These are phyloP conservation scores for Cyberlindnera galapagoensis DNA, from an alignment of 805 yeast genomes.

Conservation along the genomic window DNA sequence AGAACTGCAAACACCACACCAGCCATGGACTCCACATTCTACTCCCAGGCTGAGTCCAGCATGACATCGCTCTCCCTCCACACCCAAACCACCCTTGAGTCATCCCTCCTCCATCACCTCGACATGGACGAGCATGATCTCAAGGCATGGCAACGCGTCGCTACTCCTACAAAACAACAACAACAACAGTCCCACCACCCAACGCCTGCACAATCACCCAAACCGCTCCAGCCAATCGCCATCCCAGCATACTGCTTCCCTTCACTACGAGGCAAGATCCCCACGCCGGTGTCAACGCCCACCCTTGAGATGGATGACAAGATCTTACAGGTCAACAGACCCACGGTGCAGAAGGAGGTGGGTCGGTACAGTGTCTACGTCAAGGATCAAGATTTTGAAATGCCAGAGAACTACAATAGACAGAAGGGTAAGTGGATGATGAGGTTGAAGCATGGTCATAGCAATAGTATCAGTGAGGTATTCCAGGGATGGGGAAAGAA, in stretches of 20 bases:
- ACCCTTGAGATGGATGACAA: conserved; percentile 4
- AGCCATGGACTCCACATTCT: no score
- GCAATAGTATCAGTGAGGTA: conserved; percentile 7
- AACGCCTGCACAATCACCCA: conserved; percentile 1
- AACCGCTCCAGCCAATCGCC: conserved; percentile 2
- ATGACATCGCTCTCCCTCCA: neutral
- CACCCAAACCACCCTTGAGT: conserved; percentile 6
- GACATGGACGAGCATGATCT: conserved; percentile 12
- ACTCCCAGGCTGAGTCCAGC: no score
- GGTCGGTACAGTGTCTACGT: conserved; percentile 10
- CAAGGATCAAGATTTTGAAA: conserved; percentile 11
- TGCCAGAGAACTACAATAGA: no score
- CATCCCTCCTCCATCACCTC: conserved; percentile 9
- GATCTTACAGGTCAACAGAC: conserved; percentile 1
- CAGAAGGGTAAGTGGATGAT: conserved; percentile 9
- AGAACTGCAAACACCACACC: no score
- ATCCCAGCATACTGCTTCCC: conserved; percentile 16
- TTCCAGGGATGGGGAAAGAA: conserved; percentile 4
- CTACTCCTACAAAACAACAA: conserved; percentile 4
- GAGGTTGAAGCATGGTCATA: conserved; percentile 6
- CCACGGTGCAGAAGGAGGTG: neutral
- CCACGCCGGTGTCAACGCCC: conserved; percentile 6
- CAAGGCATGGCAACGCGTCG: conserved; percentile 8
- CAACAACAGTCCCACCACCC: no score
- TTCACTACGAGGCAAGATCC: conserved; percentile 10